A percentile compares a stretch with the other conserved stretches of the same genome.
These are phyloP conservation scores for Fraxinus angustifolia DNA, from an alignment of 305 asterid genomes.

Conservation along the genomic window DNA sequence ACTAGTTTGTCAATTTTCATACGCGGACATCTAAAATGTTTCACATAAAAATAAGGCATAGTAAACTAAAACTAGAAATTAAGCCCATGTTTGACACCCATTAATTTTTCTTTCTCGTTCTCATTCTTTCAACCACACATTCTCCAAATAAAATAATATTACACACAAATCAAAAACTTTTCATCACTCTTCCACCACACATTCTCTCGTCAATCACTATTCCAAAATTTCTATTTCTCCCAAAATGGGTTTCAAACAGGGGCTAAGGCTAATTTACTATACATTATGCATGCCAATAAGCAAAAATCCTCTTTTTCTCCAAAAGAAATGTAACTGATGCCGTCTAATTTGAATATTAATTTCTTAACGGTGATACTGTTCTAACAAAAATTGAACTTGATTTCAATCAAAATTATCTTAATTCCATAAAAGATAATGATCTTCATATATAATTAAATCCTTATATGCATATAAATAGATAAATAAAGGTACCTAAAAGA, in stretches of 20 bases:
- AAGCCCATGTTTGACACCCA: too few species aligned
- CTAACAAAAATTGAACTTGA: neutral
- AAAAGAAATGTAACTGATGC: neutral
- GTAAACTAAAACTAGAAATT: neutral
- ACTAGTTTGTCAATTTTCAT: neutral
- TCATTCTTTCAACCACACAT: too few species aligned
- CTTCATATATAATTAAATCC: neutral
- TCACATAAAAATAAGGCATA: neutral
- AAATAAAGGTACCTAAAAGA: constrained; percentile 27
- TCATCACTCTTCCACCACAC: too few species aligned
- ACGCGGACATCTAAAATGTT: neutral
- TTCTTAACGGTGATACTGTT: neutral
- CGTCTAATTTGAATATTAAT: neutral
- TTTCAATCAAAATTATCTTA: neutral
- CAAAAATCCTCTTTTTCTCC: neutral
- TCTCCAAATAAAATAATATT: too few species aligned
- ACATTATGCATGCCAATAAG: neutral
- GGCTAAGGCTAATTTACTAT: neutral
- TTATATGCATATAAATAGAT: neutral
- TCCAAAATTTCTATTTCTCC: too few species aligned
- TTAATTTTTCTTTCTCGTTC: too few species aligned
- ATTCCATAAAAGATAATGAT: neutral
- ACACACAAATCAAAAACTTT: too few species aligned
- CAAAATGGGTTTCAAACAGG: too few species aligned
- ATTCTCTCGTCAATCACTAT: too few species aligned